These are phyloP conservation scores for Stephanodiscus minutulus DNA, from an alignment of 108 stramenopile genomes.

Conservation along the genomic window DNA sequence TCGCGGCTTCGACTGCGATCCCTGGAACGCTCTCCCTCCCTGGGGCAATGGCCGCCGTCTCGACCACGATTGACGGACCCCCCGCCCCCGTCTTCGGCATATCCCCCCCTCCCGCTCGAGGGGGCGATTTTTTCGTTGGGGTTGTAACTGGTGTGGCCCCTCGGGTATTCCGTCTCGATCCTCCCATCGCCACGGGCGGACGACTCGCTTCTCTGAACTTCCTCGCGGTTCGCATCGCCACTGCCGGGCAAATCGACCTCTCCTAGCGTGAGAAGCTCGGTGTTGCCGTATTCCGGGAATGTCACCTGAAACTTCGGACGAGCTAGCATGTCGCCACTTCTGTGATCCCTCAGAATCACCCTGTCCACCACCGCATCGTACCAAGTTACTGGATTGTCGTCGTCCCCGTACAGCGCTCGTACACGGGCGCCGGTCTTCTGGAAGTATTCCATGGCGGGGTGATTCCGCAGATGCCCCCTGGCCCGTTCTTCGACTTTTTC, in stretches of 20 bases:
- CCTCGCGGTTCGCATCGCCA: neutral
- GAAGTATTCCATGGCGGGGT: slow-evolving; percentile 70
- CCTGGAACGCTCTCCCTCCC: slow-evolving; percentile 29
- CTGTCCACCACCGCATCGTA: slow-evolving; percentile 94
- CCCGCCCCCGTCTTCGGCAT: slow-evolving; percentile 13
- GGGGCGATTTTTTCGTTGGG: too few relatives aligned
- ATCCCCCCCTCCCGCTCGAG: slow-evolving; percentile 3
- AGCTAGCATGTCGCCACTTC: slow-evolving; percentile 45
- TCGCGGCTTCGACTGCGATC: slow-evolving; percentile 56
- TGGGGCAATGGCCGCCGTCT: slow-evolving; percentile 10
- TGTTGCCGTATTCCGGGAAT: slow-evolving; percentile 95
- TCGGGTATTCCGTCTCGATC: slow-evolving; percentile 11
- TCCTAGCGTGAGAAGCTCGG: slow-evolving; percentile 87
- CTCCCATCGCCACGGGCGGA: slow-evolving; percentile 8
- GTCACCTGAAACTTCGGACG: slow-evolving; percentile 90
- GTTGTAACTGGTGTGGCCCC: neutral
- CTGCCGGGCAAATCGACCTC: slow-evolving; percentile 76
- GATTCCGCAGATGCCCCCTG: slow-evolving; percentile 61
- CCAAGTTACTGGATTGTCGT: slow-evolving; percentile 95
- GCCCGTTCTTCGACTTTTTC: slow-evolving; percentile 88
- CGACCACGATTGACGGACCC: slow-evolving; percentile 12
- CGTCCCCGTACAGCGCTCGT: slow-evolving; percentile 93
- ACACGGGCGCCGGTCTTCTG: slow-evolving; percentile 70
- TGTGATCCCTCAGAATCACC: slow-evolving; percentile 70
- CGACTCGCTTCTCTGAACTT: neutral